These are phyloP conservation scores for Aphanomyces euteiches DNA, from an alignment of 352 stramenopile genomes.

Conservation along the genomic window DNA sequence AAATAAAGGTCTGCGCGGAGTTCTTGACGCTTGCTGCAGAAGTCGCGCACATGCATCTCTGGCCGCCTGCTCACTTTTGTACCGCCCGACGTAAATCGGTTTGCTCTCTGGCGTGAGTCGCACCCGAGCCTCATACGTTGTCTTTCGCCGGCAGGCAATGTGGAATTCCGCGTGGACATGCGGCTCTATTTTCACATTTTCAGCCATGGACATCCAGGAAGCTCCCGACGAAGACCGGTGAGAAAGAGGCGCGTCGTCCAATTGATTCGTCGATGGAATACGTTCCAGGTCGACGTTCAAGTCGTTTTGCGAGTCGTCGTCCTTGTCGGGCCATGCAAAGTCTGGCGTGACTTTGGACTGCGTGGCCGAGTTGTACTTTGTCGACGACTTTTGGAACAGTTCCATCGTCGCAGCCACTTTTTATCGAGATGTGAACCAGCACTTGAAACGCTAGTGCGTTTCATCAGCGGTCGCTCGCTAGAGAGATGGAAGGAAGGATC, in stretches of 20 bases:
- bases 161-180: background rate
- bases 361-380: background rate
- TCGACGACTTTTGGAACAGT: slow-evolving; percentile 16
- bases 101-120: background rate
- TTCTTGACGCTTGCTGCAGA: background rate
- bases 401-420: background rate
- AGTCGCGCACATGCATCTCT: slow-evolving; percentile 11
- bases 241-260: background rate
- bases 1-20: background rate
- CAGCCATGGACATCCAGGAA: background rate
- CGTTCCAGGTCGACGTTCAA: background rate
- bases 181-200: background rate
- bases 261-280: background rate
- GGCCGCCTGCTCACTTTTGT: slow-evolving; percentile 14
- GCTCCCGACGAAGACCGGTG: background rate
- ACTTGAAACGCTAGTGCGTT: too few relatives aligned
- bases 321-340: slow-evolving; percentile 7
- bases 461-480: too few relatives aligned
- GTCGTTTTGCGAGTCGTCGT: background rate
- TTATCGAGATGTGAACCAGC: too few relatives aligned
- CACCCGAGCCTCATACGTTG: slow-evolving; percentile 16
- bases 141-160: slow-evolving; percentile 6
- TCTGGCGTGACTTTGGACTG: slow-evolving; percentile 5
- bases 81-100: slow-evolving; percentile 14
- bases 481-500: background rate